A percentile compares a stretch with the other conserved stretches of the same genome.
Conservation (phyloP, 257 asterid species). For the Solanum chiquidenum region DNA sequence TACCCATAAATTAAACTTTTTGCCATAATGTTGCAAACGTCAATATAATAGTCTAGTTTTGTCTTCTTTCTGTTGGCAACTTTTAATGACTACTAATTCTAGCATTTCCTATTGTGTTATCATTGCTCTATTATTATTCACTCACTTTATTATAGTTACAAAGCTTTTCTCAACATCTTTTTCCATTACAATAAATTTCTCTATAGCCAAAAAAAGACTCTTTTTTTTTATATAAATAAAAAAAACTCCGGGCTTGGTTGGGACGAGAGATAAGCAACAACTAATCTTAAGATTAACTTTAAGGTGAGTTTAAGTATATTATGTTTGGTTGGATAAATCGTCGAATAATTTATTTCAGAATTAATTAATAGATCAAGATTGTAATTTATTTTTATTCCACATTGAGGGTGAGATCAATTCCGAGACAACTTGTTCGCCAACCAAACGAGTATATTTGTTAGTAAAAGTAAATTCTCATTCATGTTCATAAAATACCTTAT, state of each 20-base stretch:
- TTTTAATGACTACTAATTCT: background rate
- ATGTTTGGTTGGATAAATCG: no score
- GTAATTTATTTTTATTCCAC: background rate
- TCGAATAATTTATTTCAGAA: no score
- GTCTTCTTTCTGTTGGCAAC: background rate
- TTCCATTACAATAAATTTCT: background rate
- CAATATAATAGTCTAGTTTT: background rate
- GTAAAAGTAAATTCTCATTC: background rate
- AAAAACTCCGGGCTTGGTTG: rapidly evolving
- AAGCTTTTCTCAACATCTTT: background rate
- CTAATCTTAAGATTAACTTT: no score
- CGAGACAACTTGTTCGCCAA: background rate
- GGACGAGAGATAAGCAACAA: background rate
- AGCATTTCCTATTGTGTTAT: background rate
- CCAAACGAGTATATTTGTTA: no score
- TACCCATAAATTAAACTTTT: background rate
- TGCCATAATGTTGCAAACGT: background rate
- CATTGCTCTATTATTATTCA: background rate
- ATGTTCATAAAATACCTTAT: background rate
- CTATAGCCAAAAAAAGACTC: background rate
- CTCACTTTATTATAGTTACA: background rate
- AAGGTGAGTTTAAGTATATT: no score
- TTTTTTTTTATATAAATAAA: background rate
- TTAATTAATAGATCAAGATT: no score
- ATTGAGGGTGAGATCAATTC: background rate